These are phyloP conservation scores for Skeletonema menzelii DNA, from an alignment of 108 stramenopile genomes.

Conservation along the genomic window DNA sequence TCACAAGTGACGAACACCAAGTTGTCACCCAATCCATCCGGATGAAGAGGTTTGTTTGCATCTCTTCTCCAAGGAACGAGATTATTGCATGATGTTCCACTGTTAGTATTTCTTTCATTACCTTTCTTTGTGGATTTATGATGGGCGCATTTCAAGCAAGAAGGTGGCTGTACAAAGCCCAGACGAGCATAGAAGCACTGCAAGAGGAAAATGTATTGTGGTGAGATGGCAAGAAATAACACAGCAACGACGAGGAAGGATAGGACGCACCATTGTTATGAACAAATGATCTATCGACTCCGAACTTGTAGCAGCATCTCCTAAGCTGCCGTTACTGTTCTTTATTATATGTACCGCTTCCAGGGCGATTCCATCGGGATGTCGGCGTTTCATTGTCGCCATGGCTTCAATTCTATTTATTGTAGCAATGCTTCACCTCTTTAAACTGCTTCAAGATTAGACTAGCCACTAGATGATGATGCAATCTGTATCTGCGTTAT, in stretches of 20 bases:
- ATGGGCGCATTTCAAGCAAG: constrained; percentile 72
- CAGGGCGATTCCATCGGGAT: constrained; percentile 23
- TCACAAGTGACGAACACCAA: constrained; percentile 61
- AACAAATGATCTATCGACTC: constrained; percentile 23
- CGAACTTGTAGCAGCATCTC: neutral
- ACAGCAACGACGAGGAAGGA: neutral
- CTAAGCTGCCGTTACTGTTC: neutral
- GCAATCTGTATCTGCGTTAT: too few relatives aligned
- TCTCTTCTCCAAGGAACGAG: constrained; percentile 62
- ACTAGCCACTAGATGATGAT: too few relatives aligned
- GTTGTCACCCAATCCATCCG: constrained; percentile 56
- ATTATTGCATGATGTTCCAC: constrained; percentile 9
- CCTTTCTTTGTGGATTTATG: constrained; percentile 12
- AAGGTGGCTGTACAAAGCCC: constrained; percentile 80
- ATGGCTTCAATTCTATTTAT: neutral
- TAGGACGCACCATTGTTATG: constrained; percentile 38
- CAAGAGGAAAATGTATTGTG: neutral
- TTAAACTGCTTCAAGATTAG: too few relatives aligned
- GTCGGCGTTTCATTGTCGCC: constrained; percentile 3
- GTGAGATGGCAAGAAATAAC: neutral
- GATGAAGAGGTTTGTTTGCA: constrained; percentile 63
- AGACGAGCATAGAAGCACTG: constrained; percentile 80
- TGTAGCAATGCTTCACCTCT: too few relatives aligned
- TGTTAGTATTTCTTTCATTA: constrained; percentile 9
- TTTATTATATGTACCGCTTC: constrained; percentile 1